Percentiles rank a stretch among this genome's conserved stretches.
phyloP scores from a whole-genome alignment of 768 basidiomycete genomes.

The Lactarius sp. region DNA sequence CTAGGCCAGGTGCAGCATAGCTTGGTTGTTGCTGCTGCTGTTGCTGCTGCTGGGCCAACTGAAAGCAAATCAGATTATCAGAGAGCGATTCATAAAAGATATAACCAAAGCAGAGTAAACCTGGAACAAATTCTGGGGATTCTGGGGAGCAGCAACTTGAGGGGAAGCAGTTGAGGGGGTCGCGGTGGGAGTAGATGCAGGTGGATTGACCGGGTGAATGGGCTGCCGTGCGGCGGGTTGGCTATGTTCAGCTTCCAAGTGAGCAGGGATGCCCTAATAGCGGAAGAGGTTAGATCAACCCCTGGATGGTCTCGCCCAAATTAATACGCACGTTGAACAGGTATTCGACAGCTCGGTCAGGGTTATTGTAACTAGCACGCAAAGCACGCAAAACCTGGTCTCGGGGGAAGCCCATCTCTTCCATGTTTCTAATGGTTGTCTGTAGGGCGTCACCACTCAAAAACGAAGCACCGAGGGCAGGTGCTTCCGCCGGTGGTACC shows the following conservation, averaged over 20 bases:
- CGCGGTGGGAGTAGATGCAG: slow-evolving; percentile 31
- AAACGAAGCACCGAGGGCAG: slow-evolving; percentile 55
- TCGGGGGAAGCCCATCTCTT: slow-evolving; percentile 90
- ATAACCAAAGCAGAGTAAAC: slow-evolving; percentile 35
- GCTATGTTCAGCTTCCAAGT: slow-evolving; percentile 50
- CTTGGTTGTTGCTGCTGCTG: slow-evolving; percentile 41
- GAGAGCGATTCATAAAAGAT: background rate
- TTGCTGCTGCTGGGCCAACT: slow-evolving; percentile 74
- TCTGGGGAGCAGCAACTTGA: slow-evolving; percentile 53
- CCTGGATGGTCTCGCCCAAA: background rate
- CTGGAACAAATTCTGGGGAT: slow-evolving; percentile 84
- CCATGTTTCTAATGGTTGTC: slow-evolving; percentile 72
- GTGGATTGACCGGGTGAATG: slow-evolving; percentile 31
- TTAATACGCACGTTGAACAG: slow-evolving; percentile 70
- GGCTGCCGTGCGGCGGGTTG: slow-evolving; percentile 33
- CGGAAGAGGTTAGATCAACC: slow-evolving; percentile 18
- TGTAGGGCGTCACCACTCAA: slow-evolving; percentile 75
- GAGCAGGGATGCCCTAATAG: slow-evolving; percentile 72
- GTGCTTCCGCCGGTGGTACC: background rate
- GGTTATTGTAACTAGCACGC: slow-evolving; percentile 94
- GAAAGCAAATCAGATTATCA: background rate
- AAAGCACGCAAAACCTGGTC: slow-evolving; percentile 83
- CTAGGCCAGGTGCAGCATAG: slow-evolving; percentile 30
- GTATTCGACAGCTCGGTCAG: slow-evolving; percentile 98
- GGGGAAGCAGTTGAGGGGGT: slow-evolving; percentile 35